These are phyloP conservation scores for Fraxinus excelsior DNA, from an alignment of 257 asterid genomes.

Conservation along the genomic window DNA sequence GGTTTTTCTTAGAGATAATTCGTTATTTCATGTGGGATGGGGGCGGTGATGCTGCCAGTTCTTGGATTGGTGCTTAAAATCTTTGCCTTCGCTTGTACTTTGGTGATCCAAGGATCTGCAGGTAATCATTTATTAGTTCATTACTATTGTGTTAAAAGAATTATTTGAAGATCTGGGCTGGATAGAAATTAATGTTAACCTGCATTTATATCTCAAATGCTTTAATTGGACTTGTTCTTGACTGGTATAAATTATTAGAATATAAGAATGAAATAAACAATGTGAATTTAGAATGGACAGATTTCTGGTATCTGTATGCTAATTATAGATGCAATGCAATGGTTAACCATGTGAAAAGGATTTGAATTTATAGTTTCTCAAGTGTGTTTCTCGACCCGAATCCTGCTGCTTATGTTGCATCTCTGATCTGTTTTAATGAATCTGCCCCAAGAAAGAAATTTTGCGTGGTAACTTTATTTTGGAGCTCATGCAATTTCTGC, in stretches of 20 bases:
- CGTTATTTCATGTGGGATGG: slow-evolving; percentile 53
- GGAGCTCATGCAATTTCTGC: slow-evolving; percentile 8
- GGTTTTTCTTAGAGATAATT: slow-evolving; percentile 24
- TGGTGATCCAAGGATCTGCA: slow-evolving; percentile 65
- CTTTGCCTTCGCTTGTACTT: slow-evolving; percentile 46
- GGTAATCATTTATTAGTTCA: slow-evolving; percentile 40
- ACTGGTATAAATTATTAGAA: slow-evolving; percentile 2
- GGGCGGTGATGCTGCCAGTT: slow-evolving; percentile 49
- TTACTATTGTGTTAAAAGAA: background rate
- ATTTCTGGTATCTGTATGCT: slow-evolving; percentile 22
- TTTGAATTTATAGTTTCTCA: background rate
- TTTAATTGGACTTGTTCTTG: slow-evolving; percentile 20
- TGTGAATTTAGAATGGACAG: slow-evolving; percentile 18
- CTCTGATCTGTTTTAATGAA: background rate
- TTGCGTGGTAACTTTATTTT: background rate
- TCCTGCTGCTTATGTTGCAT: background rate
- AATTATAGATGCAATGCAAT: slow-evolving; percentile 29
- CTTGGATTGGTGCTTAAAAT: slow-evolving; percentile 48
- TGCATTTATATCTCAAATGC: slow-evolving; percentile 14
- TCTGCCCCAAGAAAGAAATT: background rate
- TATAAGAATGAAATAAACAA: background rate
- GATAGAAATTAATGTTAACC: slow-evolving; percentile 8
- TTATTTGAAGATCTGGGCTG: slow-evolving; percentile 17
- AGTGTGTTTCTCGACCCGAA: background rate
- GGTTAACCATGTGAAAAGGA: slow-evolving; percentile 2